A percentile compares a stretch with the other conserved stretches of the same genome.
Conservation (phyloP, 2,329 filamentous ascomycete species). For the Cladosporium halotolerans region DNA sequence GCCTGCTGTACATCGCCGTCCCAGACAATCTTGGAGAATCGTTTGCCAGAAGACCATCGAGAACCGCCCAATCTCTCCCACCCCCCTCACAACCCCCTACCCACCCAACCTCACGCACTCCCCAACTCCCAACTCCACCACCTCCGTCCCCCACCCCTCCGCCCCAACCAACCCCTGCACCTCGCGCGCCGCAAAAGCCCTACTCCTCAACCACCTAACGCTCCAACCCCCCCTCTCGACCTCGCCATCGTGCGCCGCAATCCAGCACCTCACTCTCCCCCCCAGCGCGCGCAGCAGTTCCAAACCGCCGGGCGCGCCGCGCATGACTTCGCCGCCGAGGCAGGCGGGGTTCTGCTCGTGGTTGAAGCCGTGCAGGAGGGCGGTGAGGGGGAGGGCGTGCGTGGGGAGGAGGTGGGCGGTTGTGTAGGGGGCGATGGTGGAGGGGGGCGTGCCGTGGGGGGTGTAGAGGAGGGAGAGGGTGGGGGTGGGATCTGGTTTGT, state of each 20-base stretch:
- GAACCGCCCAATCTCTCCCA: background rate
- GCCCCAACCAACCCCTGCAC: slow-evolving; percentile 34
- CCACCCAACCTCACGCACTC: background rate
- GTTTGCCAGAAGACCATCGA: no score
- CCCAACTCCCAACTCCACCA: slow-evolving; percentile 2
- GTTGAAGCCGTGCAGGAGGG: slow-evolving; percentile 60
- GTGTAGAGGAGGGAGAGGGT: slow-evolving; percentile 59
- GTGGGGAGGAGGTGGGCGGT: slow-evolving; percentile 49
- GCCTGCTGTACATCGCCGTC: no score
- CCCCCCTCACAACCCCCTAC: background rate
- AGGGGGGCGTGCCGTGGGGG: slow-evolving; percentile 55
- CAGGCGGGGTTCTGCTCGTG: slow-evolving; percentile 55
- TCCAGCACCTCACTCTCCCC: slow-evolving; percentile 54
- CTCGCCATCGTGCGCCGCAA: slow-evolving; percentile 56
- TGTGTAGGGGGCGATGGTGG: slow-evolving; percentile 50
- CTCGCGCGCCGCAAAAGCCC: slow-evolving; percentile 41
- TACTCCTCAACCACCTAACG: slow-evolving; percentile 46
- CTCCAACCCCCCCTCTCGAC: slow-evolving; percentile 51
- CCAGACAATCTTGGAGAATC: no score
- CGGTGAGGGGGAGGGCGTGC: slow-evolving; percentile 55
- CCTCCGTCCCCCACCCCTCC: slow-evolving; percentile 15
- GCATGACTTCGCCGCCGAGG: slow-evolving; percentile 53
- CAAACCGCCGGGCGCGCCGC: slow-evolving; percentile 51
- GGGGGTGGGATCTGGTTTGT: slow-evolving; percentile 12
- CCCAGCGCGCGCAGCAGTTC: slow-evolving; percentile 50